Percentiles rank a stretch among this genome's conserved stretches.
phyloP scores from a whole-genome alignment of 2,329 filamentous ascomycete genomes.

The Fonsecaea pedrosoi region DNA sequence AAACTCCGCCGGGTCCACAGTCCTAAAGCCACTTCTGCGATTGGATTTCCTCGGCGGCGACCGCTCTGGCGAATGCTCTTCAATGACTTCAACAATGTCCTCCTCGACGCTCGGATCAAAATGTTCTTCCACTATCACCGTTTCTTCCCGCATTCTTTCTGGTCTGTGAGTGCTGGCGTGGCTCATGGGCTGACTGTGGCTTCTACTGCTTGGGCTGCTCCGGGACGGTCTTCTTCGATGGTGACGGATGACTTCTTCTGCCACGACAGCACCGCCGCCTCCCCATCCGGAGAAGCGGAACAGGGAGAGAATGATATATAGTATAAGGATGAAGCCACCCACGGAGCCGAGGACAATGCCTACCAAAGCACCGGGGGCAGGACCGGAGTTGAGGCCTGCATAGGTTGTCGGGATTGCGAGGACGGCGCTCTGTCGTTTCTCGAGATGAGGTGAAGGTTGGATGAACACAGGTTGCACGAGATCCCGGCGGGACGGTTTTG shows the following conservation, averaged over 20 bases:
- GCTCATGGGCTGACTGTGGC: conserved; percentile 17
- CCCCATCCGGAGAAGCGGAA: conserved; percentile 21
- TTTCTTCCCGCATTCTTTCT: conserved; percentile 21
- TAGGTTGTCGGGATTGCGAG: conserved; percentile 68
- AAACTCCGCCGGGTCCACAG: conserved; percentile 41
- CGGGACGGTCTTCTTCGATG: conserved; percentile 26
- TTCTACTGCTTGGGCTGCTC: conserved; percentile 3
- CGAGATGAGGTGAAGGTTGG: conserved; percentile 13
- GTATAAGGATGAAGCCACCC: conserved; percentile 60
- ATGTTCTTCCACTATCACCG: conserved; percentile 34
- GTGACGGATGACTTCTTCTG: conserved; percentile 34
- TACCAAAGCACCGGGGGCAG: conserved; percentile 54
- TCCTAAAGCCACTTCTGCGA: conserved; percentile 38
- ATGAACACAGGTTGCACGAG: conserved; percentile 26
- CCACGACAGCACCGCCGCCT: conserved; percentile 24
- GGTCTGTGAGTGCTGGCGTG: not conserved
- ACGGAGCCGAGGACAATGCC: conserved; percentile 57
- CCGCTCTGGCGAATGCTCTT: conserved; percentile 39
- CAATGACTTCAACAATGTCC: conserved; percentile 41
- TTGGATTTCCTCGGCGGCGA: conserved; percentile 28
- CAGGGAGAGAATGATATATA: conserved; percentile 53
- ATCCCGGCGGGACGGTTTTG: conserved; percentile 6
- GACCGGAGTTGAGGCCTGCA: conserved; percentile 59
- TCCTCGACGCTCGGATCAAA: conserved; percentile 32
- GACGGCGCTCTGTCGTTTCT: conserved; percentile 40